These are phyloP conservation scores for Articulospora tetracladia DNA, from an alignment of 495 filamentous ascomycete genomes.

Conservation along the genomic window DNA sequence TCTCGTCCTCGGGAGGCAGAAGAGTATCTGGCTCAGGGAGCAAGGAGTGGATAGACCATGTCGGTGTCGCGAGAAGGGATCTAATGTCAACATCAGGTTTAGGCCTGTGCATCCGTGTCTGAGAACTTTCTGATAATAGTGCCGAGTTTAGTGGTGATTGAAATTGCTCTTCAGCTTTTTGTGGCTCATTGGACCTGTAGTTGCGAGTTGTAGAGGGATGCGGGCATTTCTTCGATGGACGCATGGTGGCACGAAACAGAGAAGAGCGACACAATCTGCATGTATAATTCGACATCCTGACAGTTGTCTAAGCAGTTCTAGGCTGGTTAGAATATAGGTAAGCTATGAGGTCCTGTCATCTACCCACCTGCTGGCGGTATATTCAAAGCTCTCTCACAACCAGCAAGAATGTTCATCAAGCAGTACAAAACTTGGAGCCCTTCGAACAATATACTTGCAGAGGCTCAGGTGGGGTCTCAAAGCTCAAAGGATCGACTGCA, in stretches of 20 bases:
- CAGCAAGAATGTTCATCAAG: no score
- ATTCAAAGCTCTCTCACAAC: no score
- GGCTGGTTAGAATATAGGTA: background rate
- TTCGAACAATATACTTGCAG: no score
- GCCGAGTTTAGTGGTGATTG: background rate
- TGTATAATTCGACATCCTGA: conserved; percentile 3
- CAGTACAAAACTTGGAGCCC: no score
- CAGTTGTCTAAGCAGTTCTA: conserved; percentile 1
- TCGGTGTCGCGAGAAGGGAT: conserved; percentile 62
- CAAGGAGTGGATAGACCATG: conserved; percentile 82
- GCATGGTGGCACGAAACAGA: background rate
- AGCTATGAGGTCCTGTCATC: background rate
- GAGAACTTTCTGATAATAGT: no score
- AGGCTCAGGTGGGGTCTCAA: no score
- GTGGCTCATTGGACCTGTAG: background rate
- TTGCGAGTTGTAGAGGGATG: background rate
- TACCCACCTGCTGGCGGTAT: no score
- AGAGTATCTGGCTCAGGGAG: conserved; percentile 39
- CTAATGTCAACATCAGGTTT: conserved; percentile 35
- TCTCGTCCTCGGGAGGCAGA: conserved; percentile 31
- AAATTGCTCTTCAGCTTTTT: background rate
- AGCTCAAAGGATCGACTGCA: no score
- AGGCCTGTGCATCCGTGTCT: background rate
- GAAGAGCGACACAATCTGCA: conserved; percentile 13
- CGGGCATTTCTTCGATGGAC: background rate